Percentiles rank a stretch among this genome's conserved stretches.
phyloP scores from a whole-genome alignment of 1,284 basidiomycete species.

The Trichosporon asahii region DNA sequence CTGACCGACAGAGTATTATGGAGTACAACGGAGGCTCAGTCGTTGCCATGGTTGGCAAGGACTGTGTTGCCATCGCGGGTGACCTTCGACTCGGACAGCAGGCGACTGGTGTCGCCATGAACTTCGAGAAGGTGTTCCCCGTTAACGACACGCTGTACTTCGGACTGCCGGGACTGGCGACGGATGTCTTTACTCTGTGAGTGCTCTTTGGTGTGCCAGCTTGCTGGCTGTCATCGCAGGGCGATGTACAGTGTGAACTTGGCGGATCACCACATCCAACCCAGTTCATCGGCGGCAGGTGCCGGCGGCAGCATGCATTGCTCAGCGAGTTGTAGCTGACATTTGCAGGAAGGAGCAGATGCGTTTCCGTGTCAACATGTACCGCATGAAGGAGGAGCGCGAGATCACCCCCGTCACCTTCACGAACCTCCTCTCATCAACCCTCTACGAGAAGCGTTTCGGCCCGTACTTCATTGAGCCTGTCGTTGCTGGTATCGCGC shows the following conservation, averaged over 20 bases:
- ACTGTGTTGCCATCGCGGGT: constrained; percentile 97
- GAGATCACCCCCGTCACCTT: constrained; percentile 96
- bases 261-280: not conserved
- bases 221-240: not conserved
- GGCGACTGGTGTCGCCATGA: constrained; percentile 75
- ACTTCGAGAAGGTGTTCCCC: constrained; percentile 72
- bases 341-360: constrained; percentile 73
- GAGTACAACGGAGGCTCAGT: constrained; percentile 70
- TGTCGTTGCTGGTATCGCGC: constrained; percentile 85
- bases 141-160: constrained; percentile 89
- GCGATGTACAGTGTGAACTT: too few species aligned
- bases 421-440: constrained; percentile 90
- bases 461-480: constrained; percentile 97
- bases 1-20: constrained; percentile 43
- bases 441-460: constrained; percentile 95
- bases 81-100: constrained; percentile 89
- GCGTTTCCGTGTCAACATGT: constrained; percentile 96
- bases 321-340: not conserved
- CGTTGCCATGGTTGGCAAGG: constrained; percentile 98
- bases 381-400: constrained; percentile 98
- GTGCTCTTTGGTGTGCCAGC: constrained; percentile 33
- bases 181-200: constrained; percentile 87
- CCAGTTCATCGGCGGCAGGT: too few species aligned
- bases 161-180: constrained; percentile 88
- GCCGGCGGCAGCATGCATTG: too few species aligned